A percentile compares a stretch with the other conserved stretches of the same genome.
Conservation (phyloP, 2,329 filamentous ascomycete genomes). For the Lachnellula suecica region DNA sequence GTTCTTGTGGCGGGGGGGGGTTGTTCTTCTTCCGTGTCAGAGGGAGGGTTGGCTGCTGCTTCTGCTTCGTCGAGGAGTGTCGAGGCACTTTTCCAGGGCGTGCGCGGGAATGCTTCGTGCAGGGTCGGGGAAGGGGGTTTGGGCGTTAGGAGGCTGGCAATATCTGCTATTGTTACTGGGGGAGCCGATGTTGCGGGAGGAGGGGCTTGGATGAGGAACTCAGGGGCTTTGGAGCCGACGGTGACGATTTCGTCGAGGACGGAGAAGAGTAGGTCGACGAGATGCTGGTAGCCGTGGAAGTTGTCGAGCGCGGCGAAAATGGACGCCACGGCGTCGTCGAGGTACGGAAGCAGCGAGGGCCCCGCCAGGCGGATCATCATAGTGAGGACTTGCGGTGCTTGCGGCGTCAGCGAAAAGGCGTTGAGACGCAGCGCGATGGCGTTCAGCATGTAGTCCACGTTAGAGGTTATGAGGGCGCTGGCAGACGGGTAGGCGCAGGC, state of each 20-base stretch:
- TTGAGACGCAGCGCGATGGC: slow-evolving; percentile 87
- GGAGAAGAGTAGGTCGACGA: slow-evolving; percentile 83
- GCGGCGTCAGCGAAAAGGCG: slow-evolving; percentile 86
- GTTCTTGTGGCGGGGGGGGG: slow-evolving; percentile 42
- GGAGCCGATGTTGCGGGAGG: slow-evolving; percentile 32
- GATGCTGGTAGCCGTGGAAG: slow-evolving; percentile 86
- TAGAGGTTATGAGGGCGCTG: slow-evolving; percentile 79
- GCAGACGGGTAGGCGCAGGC: slow-evolving; percentile 75
- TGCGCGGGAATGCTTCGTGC: slow-evolving; percentile 31
- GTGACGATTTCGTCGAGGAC: slow-evolving; percentile 82
- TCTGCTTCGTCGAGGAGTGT: slow-evolving; percentile 35
- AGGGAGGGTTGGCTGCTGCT: slow-evolving; percentile 20
- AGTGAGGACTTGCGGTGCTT: slow-evolving; percentile 82
- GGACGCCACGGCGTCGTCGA: slow-evolving; percentile 87
- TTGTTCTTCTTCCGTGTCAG: slow-evolving; percentile 28
- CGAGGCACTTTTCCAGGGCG: slow-evolving; percentile 36
- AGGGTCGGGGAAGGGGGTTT: slow-evolving; percentile 16
- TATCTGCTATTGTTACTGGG: slow-evolving; percentile 40
- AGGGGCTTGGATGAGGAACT: slow-evolving; percentile 37
- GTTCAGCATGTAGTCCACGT: slow-evolving; percentile 96
- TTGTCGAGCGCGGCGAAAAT: slow-evolving; percentile 93
- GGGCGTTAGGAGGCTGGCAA: slow-evolving; percentile 54
- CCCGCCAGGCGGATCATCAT: slow-evolving; percentile 95
- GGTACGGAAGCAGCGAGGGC: slow-evolving; percentile 75
- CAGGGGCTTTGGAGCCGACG: slow-evolving; percentile 67